Base-by-base conservation (phyloP, 192 early-diverging fungal genomes). In the Umbelopsis vinacea region DNA sequence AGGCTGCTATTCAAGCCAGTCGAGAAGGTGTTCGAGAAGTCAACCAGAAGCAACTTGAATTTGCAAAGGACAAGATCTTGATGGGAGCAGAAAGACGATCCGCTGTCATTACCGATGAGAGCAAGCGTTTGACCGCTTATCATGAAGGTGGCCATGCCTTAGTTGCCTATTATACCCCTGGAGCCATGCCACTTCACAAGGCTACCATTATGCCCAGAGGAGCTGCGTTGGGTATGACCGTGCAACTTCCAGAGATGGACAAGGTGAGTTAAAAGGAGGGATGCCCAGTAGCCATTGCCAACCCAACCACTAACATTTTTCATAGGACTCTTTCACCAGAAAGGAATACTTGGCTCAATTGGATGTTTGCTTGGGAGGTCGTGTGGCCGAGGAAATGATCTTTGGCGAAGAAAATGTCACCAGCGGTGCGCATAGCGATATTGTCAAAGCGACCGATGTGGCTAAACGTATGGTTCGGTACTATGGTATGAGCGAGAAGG, bases 131-230 rank as follows among this genome's bases (percentile, higher is more conserved):
- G 38, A 99, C 97, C 7, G 97, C 98, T 2, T 99, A 98, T 75
- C 98, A 99, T 78, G 98, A 99, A 77, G 97, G 96, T 46, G 98
- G 98, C 0, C 98, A 99, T 80, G 91, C 98, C 0, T 80, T 99
- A 45, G 96, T 97, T 2, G 97, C 97, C 7, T 85, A 94, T 77
- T 95, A 94, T 83, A 98, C 96, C n/a, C 86, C 89, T 21, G 97
- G 96, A 9, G 96, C 98, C 8, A 92, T 93, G 87, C 95, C 97
- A 35, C 76, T 99, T 70, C 96, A 98, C 83, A 99, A 99, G 78
- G 97, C 97, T 6, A 99, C 98, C 1, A 94, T 99, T 26, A 98
- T 99, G 81, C 98, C 97, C 10, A 91, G 98, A 35, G 97, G 97
- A 6, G 86, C 89, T 46, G 87, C 93, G 8, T 75, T 96, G 48